Evolutionary conservation across 805 yeast genomes (phyloP).

Genomic region (Lachancea lanzarotensis): DNA sequence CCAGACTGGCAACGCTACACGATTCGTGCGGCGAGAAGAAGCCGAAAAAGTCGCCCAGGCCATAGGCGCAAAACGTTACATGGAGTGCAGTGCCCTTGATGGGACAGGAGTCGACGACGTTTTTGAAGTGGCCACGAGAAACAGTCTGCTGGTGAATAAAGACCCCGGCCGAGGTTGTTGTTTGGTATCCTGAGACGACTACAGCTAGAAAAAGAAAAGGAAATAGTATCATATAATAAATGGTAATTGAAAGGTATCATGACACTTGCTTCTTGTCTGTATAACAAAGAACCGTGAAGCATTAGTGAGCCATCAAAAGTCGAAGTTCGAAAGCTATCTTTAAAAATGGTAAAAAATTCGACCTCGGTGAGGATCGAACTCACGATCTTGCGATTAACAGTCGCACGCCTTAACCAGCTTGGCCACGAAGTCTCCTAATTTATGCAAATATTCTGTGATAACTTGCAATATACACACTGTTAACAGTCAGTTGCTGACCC

Average conservation of each 20-base stretch:
- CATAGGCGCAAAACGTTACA: slow-evolving; percentile 75
- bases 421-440: slow-evolving; percentile 12
- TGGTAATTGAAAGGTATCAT: background rate
- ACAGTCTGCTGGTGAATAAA: slow-evolving; percentile 56
- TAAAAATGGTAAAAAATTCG: slow-evolving; percentile 26
- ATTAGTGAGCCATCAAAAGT: too few relatives aligned
- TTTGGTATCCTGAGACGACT: slow-evolving; percentile 22
- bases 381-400: slow-evolving; percentile 60
- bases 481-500: too few relatives aligned
- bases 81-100: slow-evolving; percentile 86
- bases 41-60: slow-evolving; percentile 68
- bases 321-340: background rate
- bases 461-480: background rate
- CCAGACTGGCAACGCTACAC: slow-evolving; percentile 33
- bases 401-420: slow-evolving; percentile 58
- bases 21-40: slow-evolving; percentile 45
- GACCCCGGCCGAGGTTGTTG: slow-evolving; percentile 37
- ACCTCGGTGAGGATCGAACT: slow-evolving; percentile 56
- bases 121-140: slow-evolving; percentile 84
- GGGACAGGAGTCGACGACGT: slow-evolving; percentile 95
- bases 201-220: background rate
- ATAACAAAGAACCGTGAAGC: too few relatives aligned
- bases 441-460: background rate
- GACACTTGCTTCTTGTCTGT: background rate
- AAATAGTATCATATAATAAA: background rate